Evolutionary conservation across 495 filamentous ascomycete species (phyloP).

Genomic region (Venustampulla echinocandica): DNA sequence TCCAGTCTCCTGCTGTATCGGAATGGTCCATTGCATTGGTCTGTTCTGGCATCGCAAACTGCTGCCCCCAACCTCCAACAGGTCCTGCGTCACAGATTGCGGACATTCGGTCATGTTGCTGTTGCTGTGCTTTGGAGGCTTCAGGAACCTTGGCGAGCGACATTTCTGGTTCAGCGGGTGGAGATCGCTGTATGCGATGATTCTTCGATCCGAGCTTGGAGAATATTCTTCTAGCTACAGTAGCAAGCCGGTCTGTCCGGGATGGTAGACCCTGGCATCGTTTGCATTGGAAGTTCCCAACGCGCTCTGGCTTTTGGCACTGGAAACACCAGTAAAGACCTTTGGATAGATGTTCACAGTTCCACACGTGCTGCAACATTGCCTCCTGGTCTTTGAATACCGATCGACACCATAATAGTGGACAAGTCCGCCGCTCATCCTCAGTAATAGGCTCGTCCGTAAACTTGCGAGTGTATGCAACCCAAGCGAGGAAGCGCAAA

Average conservation of each 20-base stretch:
- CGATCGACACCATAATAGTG: slow-evolving; percentile 20
- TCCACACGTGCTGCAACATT: slow-evolving; percentile 22
- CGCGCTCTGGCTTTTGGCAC: slow-evolving; percentile 20
- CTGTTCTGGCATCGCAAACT: slow-evolving; percentile 9
- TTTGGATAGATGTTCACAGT: slow-evolving; percentile 19
- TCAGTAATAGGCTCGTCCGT: slow-evolving; percentile 18
- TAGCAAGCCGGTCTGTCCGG: slow-evolving; percentile 16
- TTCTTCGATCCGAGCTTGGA: slow-evolving; percentile 16
- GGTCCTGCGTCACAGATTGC: not conserved
- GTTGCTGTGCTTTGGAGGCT: not conserved
- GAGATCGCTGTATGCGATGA: slow-evolving; percentile 3
- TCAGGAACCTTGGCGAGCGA: not conserved
- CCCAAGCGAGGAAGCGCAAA: slow-evolving; percentile 22
- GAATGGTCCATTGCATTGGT: slow-evolving; percentile 6
- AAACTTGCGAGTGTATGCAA: slow-evolving; percentile 23
- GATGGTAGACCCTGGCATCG: slow-evolving; percentile 16
- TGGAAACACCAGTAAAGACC: slow-evolving; percentile 24
- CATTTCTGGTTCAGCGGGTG: not conserved
- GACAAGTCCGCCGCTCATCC: slow-evolving; percentile 20
- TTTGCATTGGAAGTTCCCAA: slow-evolving; percentile 20
- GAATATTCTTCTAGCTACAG: slow-evolving; percentile 22
- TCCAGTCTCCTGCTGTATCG: slow-evolving; percentile 9
- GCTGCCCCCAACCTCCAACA: slow-evolving; percentile 2
- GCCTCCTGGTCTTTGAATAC: slow-evolving; percentile 17
- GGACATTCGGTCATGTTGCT: not conserved